Evolutionary conservation across 306 rosid species (phyloP).

Genomic region (Cicer cuneatum): DNA sequence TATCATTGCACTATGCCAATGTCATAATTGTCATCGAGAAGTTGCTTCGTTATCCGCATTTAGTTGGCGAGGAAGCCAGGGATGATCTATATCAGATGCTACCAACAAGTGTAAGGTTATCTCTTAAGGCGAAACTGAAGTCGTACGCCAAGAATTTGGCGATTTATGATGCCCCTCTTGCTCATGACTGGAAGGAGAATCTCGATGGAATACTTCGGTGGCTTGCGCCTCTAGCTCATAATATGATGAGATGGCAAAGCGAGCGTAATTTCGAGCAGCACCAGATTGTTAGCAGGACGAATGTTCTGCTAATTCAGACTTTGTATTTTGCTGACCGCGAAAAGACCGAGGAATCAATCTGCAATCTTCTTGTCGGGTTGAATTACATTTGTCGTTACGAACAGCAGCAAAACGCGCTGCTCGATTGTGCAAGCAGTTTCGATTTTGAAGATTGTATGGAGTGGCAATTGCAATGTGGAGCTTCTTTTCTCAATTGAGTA

Average conservation of each 20-base stretch:
- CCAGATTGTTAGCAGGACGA: conserved; percentile 69
- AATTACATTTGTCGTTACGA: conserved; percentile 91
- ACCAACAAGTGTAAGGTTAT: conserved; percentile 71
- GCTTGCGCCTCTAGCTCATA: conserved; percentile 86
- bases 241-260: conserved; percentile 91
- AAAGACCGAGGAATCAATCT: conserved; percentile 72
- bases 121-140: conserved; percentile 72
- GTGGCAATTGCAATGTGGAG: conserved; percentile 88
- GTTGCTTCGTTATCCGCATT: conserved; percentile 84
- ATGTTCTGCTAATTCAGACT: conserved; percentile 82
- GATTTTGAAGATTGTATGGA: conserved; percentile 91
- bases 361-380: conserved; percentile 83
- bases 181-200: conserved; percentile 92
- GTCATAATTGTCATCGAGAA: conserved; percentile 80
- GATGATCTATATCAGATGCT: conserved; percentile 91
- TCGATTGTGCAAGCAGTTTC: conserved; percentile 91
- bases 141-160: conserved; percentile 74
- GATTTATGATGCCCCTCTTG: conserved; percentile 92
- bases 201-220: conserved; percentile 76
- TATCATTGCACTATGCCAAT: conserved; percentile 89
- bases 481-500: conserved; percentile 64
- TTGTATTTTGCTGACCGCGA: conserved; percentile 74
- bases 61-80: conserved; percentile 86
- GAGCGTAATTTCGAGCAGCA: conserved; percentile 90
- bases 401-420: conserved; percentile 82